Conservation (phyloP, 177 flowering plant species). For the Vitis hybrid region DNA sequence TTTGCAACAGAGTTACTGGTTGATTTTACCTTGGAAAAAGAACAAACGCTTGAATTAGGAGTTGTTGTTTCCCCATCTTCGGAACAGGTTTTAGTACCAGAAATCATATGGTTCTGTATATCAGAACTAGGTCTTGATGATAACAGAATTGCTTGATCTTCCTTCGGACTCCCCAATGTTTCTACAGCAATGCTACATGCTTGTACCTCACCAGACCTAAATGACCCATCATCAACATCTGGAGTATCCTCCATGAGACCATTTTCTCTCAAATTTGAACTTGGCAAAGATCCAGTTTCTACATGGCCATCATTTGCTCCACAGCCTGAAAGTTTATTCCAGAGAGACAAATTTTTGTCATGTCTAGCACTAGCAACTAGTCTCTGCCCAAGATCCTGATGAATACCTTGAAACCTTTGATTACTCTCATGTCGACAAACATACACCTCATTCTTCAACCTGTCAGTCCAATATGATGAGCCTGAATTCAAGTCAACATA, state of each 20-base stretch:
- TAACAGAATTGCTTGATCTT: conserved; percentile 11
- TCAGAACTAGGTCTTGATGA: conserved; percentile 13
- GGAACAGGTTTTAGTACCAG: conserved; percentile 15
- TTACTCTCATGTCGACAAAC: conserved; percentile 17
- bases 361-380: conserved; percentile 19
- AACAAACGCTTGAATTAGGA: conserved; percentile 10
- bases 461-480: conserved; percentile 49
- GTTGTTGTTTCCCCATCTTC: conserved; percentile 10
- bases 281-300: conserved; percentile 13
- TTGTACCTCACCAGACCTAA: conserved; percentile 9
- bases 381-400: conserved; percentile 22
- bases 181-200: conserved; percentile 14
- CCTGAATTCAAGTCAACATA: conserved; percentile 50
- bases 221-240: conserved; percentile 15
- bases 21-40: conserved; percentile 13
- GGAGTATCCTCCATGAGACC: conserved; percentile 6
- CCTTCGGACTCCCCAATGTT: conserved; percentile 8
- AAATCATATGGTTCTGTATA: conserved; percentile 7
- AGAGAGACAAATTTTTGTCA: conserved; percentile 16
- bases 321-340: conserved; percentile 9
- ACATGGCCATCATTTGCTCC: conserved; percentile 9
- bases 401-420: conserved; percentile 24
- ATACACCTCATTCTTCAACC: conserved; percentile 37
- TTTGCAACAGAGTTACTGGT: conserved; percentile 10
- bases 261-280: conserved; percentile 17